These are phyloP conservation scores for Naematelia encephala DNA, from an alignment of 768 basidiomycete species.

Conservation along the genomic window DNA sequence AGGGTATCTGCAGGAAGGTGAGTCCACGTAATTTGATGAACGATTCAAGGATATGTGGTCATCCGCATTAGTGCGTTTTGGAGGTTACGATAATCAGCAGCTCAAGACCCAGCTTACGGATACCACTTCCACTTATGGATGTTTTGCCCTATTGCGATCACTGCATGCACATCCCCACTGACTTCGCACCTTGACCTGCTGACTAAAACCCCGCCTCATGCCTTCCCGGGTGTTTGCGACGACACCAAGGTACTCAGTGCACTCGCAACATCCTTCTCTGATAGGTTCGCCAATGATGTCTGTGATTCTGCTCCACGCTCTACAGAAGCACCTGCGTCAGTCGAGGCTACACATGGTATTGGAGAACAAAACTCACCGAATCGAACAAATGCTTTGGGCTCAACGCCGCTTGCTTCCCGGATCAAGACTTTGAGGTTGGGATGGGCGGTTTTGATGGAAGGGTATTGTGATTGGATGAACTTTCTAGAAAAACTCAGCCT, in stretches of 20 bases:
- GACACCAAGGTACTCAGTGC: constrained; percentile 37
- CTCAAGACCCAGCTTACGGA: too few relatives aligned
- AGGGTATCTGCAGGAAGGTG: too few relatives aligned
- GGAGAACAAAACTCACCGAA: constrained; percentile 43
- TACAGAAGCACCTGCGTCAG: constrained; percentile 7
- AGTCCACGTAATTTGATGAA: too few relatives aligned
- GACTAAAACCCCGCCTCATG: too few relatives aligned
- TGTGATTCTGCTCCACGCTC: constrained; percentile 48
- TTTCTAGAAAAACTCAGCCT: constrained; percentile 34
- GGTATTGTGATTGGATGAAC: constrained; percentile 48
- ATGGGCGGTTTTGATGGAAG: constrained; percentile 46
- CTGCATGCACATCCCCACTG: neutral
- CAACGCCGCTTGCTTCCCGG: constrained; percentile 48
- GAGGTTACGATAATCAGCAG: neutral
- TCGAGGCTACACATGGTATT: neutral
- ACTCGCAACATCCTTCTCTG: constrained; percentile 44
- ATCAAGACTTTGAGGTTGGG: constrained; percentile 51
- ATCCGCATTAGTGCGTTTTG: neutral
- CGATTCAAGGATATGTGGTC: neutral
- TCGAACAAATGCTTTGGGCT: constrained; percentile 47
- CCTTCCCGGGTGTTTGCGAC: constrained; percentile 29
- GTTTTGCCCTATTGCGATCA: too few relatives aligned
- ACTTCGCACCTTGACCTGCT: neutral
- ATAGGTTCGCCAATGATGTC: constrained; percentile 39
- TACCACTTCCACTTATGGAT: too few relatives aligned